Evolutionary conservation across 345 rosid genomes (phyloP), one percentile per base, ranked within the genome.

Genomic region (Pugionium cornutum): DNA sequence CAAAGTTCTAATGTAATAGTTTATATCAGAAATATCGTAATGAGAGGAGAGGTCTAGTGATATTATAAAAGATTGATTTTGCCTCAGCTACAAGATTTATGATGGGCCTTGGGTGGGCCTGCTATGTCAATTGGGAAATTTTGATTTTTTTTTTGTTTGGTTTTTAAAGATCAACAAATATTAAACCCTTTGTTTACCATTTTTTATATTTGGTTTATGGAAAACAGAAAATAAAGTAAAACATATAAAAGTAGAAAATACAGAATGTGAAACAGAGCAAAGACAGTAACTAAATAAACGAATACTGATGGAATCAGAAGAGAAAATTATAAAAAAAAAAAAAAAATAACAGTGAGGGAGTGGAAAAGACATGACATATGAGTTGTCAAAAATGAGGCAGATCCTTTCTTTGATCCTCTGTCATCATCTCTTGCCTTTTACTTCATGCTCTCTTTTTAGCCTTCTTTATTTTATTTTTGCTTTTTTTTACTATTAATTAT

Each of bases 341-440:
- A 31, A 54, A 53, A 26, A 64, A 56, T 54, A 58, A 52, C 31
- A 0, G 60, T 6, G 47, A 18, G 58, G 33, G 60, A 35, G 10
- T 52, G 30, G 63, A 47, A 49, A 66, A 30, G 77, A 73, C 77
- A 73, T 53, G 72, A 73, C 72, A 67, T 59, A 66, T 60, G 72
- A 67, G 77, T 73, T 66, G 77, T 73, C 77, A 58, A 64, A 72
- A 34, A 42, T 18, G 58, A 65, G 76, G 70, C 71, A 72, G 76
- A 72, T 72, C 71, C 66, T 64, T 66, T 66, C 72, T 66, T 58
- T 66, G 67, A 66, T 60, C 77, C 53, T 60, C 63, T n/a, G 67
- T 73, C 76, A 67, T 72, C 67, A 58, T 67, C 30, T 66, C 51
- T 73, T 65, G 70, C 71, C 71, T 72, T 72, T 65, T 58, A 64